phyloP scores from a whole-genome alignment of 371 early-diverging fungal genomes.

The Actinomucor elegans region DNA sequence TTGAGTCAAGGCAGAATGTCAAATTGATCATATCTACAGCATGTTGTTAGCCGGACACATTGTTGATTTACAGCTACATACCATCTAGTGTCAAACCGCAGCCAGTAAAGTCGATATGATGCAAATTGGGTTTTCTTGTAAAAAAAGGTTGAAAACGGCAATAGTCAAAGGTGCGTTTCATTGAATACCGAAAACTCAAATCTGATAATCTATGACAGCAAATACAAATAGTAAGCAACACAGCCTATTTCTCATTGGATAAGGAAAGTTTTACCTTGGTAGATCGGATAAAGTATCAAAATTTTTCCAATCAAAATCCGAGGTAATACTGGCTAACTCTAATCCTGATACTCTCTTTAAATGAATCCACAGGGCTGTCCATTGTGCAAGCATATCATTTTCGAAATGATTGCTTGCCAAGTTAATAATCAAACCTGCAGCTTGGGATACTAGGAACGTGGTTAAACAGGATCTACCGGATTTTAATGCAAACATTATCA shows the following conservation, averaged over 20 bases:
- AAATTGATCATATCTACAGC: slow-evolving; percentile 11
- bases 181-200: background rate
- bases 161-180: background rate
- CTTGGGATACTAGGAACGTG: background rate
- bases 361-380: slow-evolving; percentile 7
- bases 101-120: slow-evolving; percentile 14
- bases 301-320: slow-evolving; percentile 16
- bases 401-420: slow-evolving; percentile 22
- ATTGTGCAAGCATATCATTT: slow-evolving; percentile 13
- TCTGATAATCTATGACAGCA: slow-evolving; percentile 5
- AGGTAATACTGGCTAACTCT: slow-evolving; percentile 12
- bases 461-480: too few relatives aligned
- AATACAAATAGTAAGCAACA: background rate
- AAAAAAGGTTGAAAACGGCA: slow-evolving; percentile 1
- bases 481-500: background rate
- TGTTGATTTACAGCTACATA: too few relatives aligned
- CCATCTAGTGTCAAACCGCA: slow-evolving; percentile 4
- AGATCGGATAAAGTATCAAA: slow-evolving; percentile 16
- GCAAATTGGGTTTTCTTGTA: background rate
- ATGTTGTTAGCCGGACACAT: too few relatives aligned
- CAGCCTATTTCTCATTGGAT: background rate
- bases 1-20: slow-evolving; percentile 2
- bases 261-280: slow-evolving; percentile 10
- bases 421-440: slow-evolving; percentile 4
- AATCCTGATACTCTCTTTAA: slow-evolving; percentile 4